phyloP scores from a whole-genome alignment of 23 red algal species.

The Gracilaria domingensis region DNA sequence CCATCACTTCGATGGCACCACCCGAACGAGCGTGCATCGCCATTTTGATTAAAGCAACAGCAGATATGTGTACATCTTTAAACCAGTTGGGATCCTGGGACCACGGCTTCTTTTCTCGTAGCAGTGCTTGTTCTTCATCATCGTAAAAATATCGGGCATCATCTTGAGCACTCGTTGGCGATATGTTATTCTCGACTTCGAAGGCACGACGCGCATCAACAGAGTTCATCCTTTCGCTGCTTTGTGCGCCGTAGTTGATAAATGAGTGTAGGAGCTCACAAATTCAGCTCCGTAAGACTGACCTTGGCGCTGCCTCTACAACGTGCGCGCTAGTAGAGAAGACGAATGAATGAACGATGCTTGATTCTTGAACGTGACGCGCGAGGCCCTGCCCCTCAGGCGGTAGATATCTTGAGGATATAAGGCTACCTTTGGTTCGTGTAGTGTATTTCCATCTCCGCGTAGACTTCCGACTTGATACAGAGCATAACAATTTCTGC shows the following conservation, averaged over 20 bases:
- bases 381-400: too few species aligned
- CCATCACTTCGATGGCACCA: conserved; percentile 90
- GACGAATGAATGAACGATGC: too few species aligned
- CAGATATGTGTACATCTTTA: conserved; percentile 88
- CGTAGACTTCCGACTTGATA: too few species aligned
- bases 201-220: conserved; percentile 56
- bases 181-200: conserved; percentile 75
- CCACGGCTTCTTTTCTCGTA: conserved; percentile 82
- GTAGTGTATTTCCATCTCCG: too few species aligned
- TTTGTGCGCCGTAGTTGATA: not conserved
- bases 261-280: not conserved
- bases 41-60: conserved; percentile 95
- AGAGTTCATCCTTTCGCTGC: conserved; percentile 24
- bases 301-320: too few species aligned
- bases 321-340: too few species aligned
- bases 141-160: conserved; percentile 86
- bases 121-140: conserved; percentile 76
- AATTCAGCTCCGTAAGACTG: too few species aligned
- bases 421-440: too few species aligned
- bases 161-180: conserved; percentile 37
- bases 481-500: too few species aligned
- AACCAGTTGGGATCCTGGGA: conserved; percentile 91
- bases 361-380: too few species aligned
- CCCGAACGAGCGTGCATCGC: conserved; percentile 88
- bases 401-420: too few species aligned